Percentiles rank a stretch among this genome's conserved stretches.
phyloP scores from a whole-genome alignment of 2,329 filamentous ascomycete species.

The Colletotrichum tabaci region DNA sequence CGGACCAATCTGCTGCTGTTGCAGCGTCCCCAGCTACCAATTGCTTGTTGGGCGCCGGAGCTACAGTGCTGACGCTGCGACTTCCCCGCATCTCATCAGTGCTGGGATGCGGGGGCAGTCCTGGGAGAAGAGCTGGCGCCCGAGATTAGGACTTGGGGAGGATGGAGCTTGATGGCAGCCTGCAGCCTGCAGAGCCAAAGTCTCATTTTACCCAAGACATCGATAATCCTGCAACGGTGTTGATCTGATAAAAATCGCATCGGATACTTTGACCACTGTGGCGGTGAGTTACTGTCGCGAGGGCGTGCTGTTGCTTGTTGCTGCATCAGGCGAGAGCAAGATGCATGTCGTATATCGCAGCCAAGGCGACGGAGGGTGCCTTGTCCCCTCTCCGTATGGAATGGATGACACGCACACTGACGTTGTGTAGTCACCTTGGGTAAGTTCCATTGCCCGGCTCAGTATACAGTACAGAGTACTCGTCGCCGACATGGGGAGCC shows the following conservation, averaged over 20 bases:
- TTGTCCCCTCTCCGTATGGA: not conserved
- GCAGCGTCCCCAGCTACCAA: not conserved
- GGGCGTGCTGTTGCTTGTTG: not conserved
- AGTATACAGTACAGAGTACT: not conserved
- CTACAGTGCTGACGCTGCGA: not conserved
- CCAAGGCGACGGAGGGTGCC: not conserved
- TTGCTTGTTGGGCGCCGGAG: not conserved
- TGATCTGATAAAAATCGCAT: conserved; percentile 23
- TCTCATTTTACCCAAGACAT: not conserved
- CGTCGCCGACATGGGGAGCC: not conserved
- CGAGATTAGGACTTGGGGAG: not conserved
- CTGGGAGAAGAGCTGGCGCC: not conserved
- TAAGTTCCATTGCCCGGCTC: not conserved
- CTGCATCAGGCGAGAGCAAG: not conserved
- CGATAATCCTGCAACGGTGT: not conserved
- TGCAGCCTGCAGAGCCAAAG: conserved; percentile 7
- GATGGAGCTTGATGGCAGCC: not conserved
- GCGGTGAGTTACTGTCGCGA: not conserved
- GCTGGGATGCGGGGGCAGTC: not conserved
- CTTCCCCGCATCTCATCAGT: conserved; percentile 23
- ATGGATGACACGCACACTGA: conserved; percentile 33
- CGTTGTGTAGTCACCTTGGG: conserved; percentile 6
- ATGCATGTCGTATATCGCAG: conserved; percentile 6
- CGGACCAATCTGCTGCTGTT: conserved; percentile 27
- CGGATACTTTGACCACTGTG: not conserved